Evolutionary conservation across 768 basidiomycete genomes (phyloP), one percentile per base, ranked within the genome.

Genomic region (Lactifluus subvellereus): DNA sequence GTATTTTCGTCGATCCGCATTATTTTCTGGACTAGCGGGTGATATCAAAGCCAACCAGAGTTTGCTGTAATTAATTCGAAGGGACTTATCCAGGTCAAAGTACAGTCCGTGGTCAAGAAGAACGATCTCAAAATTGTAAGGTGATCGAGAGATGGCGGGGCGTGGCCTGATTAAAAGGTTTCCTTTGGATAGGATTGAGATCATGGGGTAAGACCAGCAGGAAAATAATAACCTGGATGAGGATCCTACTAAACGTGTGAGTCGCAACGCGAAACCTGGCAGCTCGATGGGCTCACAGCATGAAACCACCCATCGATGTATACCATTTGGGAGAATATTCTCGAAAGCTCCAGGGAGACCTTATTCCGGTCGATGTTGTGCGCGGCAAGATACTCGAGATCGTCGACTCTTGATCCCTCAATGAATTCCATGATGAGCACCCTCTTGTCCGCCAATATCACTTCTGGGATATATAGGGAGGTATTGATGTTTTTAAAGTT

Each of bases 381-480:
- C 42, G 84, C 77, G 27, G 88, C 87, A 14, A 99, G 81, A 72
- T 92, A 99, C 42, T 79, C 79, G 57, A 96, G 72, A 72, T 98
- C 89, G 71, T 98, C 95, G 3, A 96, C 87, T 32, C 95, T 81
- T 5, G 86, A 89, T 18, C 96, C 95, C 69, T 89, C 78, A 52
- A 94, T 94, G 70, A 84, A 98, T 71, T 99, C 96, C 96, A 98
- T 98, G 55, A 95, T 82, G 61, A 99, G 78, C 6, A 95, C 88
- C 49, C 96, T 79, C 72, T 89, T 91, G 32, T 86, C 85, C 4
- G 93, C 89, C 60, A 80, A 82, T 40, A 97, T 77, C 1, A 98
- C 87, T 68, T 85, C 75, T 1, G 89, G 97, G 47, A 99, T 87
- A 75, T 98, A 96, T 53, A 98, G 76, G 2, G 95, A 92, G 18